Percentiles rank a stretch among this genome's conserved stretches.
These are phyloP conservation scores for Chlorella sp. DNA, from an alignment of 139 green algal genomes.

Conservation along the genomic window DNA sequence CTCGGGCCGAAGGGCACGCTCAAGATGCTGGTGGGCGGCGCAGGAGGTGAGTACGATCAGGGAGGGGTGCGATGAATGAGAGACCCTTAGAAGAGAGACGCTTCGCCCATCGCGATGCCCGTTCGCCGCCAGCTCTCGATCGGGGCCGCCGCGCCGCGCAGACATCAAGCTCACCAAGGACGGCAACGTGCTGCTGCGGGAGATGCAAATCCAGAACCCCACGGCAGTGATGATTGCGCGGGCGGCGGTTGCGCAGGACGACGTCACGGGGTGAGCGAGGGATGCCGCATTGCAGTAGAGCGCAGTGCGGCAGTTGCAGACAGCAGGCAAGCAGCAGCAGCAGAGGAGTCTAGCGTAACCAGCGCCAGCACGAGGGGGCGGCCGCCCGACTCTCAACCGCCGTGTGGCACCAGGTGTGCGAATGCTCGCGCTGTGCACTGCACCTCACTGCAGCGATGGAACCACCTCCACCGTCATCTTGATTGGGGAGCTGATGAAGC, in stretches of 20 bases:
- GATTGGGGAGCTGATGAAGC: conserved; percentile 98
- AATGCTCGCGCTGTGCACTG: not conserved
- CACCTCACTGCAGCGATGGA: conserved; percentile 83
- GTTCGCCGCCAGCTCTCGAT: no score
- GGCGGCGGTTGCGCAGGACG: conserved; percentile 96
- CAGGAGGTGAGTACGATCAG: conserved; percentile 72
- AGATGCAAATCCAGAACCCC: conserved; percentile 99
- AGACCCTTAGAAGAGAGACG: no score
- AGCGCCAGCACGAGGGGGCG: not conserved
- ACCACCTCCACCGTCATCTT: conserved; percentile 96
- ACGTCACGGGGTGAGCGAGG: conserved; percentile 79
- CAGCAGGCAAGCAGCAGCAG: not conserved
- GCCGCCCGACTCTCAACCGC: not conserved
- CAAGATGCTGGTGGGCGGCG: conserved; percentile 97
- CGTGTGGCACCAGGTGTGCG: not conserved
- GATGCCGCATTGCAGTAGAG: no score
- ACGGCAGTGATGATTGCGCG: conserved; percentile 99
- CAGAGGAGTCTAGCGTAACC: no score
- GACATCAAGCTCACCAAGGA: conserved; percentile 99
- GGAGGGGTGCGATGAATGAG: no score
- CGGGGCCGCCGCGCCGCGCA: no score
- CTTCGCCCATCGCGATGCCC: no score
- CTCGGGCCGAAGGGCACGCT: conserved; percentile 97
- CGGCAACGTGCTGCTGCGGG: conserved; percentile 92
- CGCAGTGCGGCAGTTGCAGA: no score